Evolutionary conservation across 768 basidiomycete species (phyloP).

Genomic region (Boletus tylopilopsis): DNA sequence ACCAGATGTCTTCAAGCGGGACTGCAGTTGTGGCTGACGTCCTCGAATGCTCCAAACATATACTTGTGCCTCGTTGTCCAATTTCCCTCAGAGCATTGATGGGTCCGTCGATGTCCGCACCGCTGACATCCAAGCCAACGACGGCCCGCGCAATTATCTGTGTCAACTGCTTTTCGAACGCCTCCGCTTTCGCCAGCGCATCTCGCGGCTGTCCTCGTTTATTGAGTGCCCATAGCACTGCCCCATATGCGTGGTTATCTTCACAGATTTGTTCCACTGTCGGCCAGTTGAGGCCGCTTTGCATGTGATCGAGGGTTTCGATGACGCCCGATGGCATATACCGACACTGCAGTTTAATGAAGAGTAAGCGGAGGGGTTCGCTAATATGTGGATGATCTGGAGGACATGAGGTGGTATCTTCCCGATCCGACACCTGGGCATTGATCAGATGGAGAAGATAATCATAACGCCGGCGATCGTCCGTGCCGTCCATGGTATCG

Average conservation of each 20-base stretch:
- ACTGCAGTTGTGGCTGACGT: conserved; percentile 36
- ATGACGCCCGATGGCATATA: conserved; percentile 65
- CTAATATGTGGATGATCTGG: conserved; percentile 46
- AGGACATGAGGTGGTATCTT: conserved; percentile 23
- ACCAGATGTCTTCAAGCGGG: conserved; percentile 84
- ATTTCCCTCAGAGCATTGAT: conserved; percentile 55
- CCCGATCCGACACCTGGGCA: conserved; percentile 40
- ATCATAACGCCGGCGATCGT: conserved; percentile 55
- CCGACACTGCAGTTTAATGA: conserved; percentile 71
- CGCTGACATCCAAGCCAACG: conserved; percentile 14
- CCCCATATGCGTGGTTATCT: conserved; percentile 59
- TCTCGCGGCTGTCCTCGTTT: conserved; percentile 55
- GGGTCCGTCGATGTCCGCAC: conserved; percentile 28
- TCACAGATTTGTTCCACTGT: conserved; percentile 65
- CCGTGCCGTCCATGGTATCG: conserved; percentile 40
- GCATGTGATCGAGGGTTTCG: conserved; percentile 50
- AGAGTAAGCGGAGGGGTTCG: conserved; percentile 50
- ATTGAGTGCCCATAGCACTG: conserved; percentile 78
- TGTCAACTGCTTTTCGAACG: conserved; percentile 51
- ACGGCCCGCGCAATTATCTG: conserved; percentile 41
- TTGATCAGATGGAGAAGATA: conserved; percentile 78
- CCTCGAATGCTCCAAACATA: conserved; percentile 70
- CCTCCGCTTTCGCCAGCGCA: conserved; percentile 65
- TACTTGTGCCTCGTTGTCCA: conserved; percentile 54
- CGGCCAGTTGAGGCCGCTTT: conserved; percentile 51